Evolutionary conservation across 2,329 filamentous ascomycete genomes (phyloP), one percentile per base, ranked within the genome.

Genomic region (Diaporthe humulicola): DNA sequence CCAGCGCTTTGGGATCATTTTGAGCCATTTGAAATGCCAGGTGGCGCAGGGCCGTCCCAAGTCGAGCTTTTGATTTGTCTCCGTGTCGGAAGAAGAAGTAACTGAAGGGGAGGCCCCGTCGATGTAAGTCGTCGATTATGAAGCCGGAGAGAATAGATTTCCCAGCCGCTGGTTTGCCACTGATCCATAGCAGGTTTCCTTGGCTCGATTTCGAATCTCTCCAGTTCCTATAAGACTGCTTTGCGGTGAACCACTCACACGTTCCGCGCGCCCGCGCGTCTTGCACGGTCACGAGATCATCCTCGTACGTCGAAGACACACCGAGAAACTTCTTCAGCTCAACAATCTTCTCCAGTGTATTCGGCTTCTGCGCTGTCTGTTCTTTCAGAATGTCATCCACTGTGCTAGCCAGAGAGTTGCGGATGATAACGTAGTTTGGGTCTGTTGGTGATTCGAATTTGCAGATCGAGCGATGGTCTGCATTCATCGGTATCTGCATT

Each of bases 51-150:
- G 79, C 82, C 8, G 45, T 15, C 54, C 78, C 75, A 1, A 82
- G 61, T 4, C 40, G 66, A 4, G 79, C 79, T 45, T 81, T 82
- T 1, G 75, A 74, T 17, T 73, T 78, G 28, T 83, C 79, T 4
- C 79, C 78, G 60, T 81, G 70, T 50, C 79, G 81, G 76, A 85
- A 84, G 76, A 84, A 84, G 73, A 81, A 84, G 73, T 81, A 84
- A 45, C 77, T 78, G 73, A 79, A 82, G 4, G 71, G 28, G 0
- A 64, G 45, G 9, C 71, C 73, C 3, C 74, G 66, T 1, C 77
- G 54, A 7, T 76, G 40, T 0, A 84, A 73, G 4, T 79, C 22
- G 12, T 80, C 77, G 40, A 83, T 75, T 2, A 79, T 71, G 70
- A 80, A 79, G n/a, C 78, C 78, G 7, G 81, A 74, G 1, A 83